These are phyloP conservation scores for Linnemannia zychae DNA, from an alignment of 192 early-diverging fungal genomes.

Conservation along the genomic window DNA sequence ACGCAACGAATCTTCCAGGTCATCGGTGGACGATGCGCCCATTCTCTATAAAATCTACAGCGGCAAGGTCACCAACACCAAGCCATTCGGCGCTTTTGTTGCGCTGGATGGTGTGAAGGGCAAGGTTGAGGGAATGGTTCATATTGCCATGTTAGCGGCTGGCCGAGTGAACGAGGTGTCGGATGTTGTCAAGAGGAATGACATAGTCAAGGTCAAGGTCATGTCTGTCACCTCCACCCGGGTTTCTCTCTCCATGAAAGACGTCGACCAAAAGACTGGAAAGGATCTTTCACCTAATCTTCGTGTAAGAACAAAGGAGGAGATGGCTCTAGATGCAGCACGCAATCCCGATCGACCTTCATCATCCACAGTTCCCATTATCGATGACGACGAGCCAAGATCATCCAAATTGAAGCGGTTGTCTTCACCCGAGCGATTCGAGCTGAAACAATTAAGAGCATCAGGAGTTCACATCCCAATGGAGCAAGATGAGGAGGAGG, in stretches of 20 bases:
- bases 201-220: conserved; percentile 94
- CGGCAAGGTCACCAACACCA: conserved; percentile 85
- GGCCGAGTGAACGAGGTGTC: conserved; percentile 81
- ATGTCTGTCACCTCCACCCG: conserved; percentile 89
- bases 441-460: conserved; percentile 97
- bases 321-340: conserved; percentile 69
- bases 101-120: conserved; percentile 83
- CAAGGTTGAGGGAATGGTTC: conserved; percentile 91
- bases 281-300: conserved; percentile 89
- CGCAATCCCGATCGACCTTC: conserved; percentile 79
- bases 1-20: conserved; percentile 32
- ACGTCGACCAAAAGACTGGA: conserved; percentile 95
- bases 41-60: conserved; percentile 94
- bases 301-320: conserved; percentile 73
- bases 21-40: conserved; percentile 78
- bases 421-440: conserved; percentile 96
- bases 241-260: conserved; percentile 93
- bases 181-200: conserved; percentile 88
- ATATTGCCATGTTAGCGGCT: conserved; percentile 78
- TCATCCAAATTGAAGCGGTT: conserved; percentile 79
- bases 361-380: conserved; percentile 45
- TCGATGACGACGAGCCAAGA: conserved; percentile 63
- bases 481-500: conserved; percentile 93
- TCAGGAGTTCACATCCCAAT: conserved; percentile 89
- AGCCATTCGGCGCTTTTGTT: conserved; percentile 97